Evolutionary conservation across 257 asterid genomes (phyloP), one percentile per base, ranked within the genome.

Genomic region (Nicotiana benthamiana): DNA sequence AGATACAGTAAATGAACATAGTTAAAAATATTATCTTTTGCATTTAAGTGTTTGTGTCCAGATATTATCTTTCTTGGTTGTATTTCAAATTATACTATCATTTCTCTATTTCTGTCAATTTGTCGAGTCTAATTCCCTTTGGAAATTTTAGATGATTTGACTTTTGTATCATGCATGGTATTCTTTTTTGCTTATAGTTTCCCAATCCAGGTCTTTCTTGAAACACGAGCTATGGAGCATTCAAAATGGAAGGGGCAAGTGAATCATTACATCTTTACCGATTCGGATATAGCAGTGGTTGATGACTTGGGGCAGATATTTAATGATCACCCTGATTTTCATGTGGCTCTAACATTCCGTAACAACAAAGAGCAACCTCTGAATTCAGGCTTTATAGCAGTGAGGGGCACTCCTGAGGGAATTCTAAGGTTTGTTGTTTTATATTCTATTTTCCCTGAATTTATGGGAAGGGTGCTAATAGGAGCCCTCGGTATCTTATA

Each of bases 311-410:
- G 91, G 68, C 86, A 76, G 64, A 86, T 91, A 75, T 96, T 91
- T 84, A 79, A 83, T 0, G 90, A 91, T 36, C 84, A 88, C 86
- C 94, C 95, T 57, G 59, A 84, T 86, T 92, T 92, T 87, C 93
- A 94, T 85, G 80, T 96, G 80, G 97, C 98, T 83, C 92, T 96
- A 82, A 96, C 99, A 85, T 96, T 92, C 86, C 90, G 98, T 74
- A 96, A 96, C 90, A 96, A 96, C 93, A 94, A 96, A 74, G 92
- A 92, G 22, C 98, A 95, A 83, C 97, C 98, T 80, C 87, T 95
- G 40, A 96, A 94, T 90, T 96, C 98, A 30, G 99, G 99, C 83
- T 92, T 96, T 75, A 93, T 96, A 81, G 98, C 97, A 65, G 94
- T 94, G 74, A 90, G 97, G 83, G 98, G 98, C 82, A 92, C 95